Conservation (phyloP, 371 early-diverging fungal species). For the Umbelopsis sp. region DNA sequence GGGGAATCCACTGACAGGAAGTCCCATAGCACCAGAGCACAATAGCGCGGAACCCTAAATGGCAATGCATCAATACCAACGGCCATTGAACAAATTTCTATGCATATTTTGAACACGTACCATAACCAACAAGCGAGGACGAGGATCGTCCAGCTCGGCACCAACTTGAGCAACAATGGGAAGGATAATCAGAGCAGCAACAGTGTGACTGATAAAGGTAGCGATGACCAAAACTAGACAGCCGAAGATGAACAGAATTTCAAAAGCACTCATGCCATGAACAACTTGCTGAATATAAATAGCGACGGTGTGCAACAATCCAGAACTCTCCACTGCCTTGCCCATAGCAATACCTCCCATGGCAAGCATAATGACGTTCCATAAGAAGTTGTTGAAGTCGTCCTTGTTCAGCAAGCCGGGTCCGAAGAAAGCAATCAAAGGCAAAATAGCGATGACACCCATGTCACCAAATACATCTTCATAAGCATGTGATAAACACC, state of each 20-base stretch:
- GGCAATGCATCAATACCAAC: neutral
- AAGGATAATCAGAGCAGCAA: slow-evolving; percentile 83
- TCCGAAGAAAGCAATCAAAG: slow-evolving; percentile 82
- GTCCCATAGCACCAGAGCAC: slow-evolving; percentile 84
- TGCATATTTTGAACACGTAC: slow-evolving; percentile 26
- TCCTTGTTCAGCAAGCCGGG: slow-evolving; percentile 79
- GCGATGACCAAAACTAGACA: slow-evolving; percentile 77
- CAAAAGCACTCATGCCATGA: slow-evolving; percentile 66
- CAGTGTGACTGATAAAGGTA: slow-evolving; percentile 96
- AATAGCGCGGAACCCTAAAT: slow-evolving; percentile 68
- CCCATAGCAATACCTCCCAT: slow-evolving; percentile 89
- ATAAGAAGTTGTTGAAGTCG: slow-evolving; percentile 79
- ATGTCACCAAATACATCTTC: slow-evolving; percentile 75
- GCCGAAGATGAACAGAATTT: slow-evolving; percentile 71
- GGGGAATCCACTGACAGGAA: slow-evolving; percentile 82
- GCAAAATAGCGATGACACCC: slow-evolving; percentile 83
- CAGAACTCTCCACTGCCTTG: slow-evolving; percentile 78
- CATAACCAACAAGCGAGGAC: slow-evolving; percentile 92
- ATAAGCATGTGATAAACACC: slow-evolving; percentile 73
- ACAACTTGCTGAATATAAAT: slow-evolving; percentile 65
- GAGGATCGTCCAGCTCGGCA: slow-evolving; percentile 72
- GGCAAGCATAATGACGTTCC: slow-evolving; percentile 85
- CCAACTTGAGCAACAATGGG: slow-evolving; percentile 86
- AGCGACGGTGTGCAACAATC: slow-evolving; percentile 78
- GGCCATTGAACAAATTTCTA: neutral